Percentiles rank a stretch among this genome's conserved stretches.
Evolutionary conservation across 2,329 filamentous ascomycete genomes (phyloP).

Genomic region (Sclerotiophoma versabilis): DNA sequence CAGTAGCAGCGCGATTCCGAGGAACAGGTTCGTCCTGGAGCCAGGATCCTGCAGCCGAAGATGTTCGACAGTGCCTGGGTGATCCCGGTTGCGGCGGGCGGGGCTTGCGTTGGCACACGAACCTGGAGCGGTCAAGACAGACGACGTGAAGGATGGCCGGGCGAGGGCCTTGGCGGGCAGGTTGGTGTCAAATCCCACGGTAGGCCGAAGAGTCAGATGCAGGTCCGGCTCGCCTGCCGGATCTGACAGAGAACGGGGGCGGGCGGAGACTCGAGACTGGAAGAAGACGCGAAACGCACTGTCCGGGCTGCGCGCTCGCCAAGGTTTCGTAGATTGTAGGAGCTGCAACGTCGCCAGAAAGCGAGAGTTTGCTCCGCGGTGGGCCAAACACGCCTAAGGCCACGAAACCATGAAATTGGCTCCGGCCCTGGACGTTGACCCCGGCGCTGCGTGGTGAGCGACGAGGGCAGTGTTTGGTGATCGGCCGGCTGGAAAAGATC

Average conservation of each 20-base stretch:
- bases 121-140: constrained; percentile 24
- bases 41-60: constrained; percentile 29
- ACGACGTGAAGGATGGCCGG: constrained; percentile 8
- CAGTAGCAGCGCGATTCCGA: constrained; percentile 28
- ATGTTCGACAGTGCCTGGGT: constrained; percentile 32
- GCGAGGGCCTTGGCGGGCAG: constrained; percentile 13
- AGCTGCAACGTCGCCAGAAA: constrained; percentile 8
- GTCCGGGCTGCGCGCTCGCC: constrained; percentile 1
- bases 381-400: constrained; percentile 4
- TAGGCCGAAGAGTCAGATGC: constrained; percentile 9
- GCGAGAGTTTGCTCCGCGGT: constrained; percentile 1
- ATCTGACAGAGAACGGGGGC: constrained; percentile 18
- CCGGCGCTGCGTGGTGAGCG: constrained; percentile 20
- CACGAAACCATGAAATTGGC: constrained; percentile 20
- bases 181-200: constrained; percentile 4
- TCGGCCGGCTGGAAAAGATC: constrained; percentile 42
- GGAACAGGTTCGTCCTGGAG: constrained; percentile 32
- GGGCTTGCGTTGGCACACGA: constrained; percentile 26
- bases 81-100: constrained; percentile 24
- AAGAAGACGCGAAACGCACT: constrained; percentile 9
- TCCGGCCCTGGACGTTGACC: constrained; percentile 8
- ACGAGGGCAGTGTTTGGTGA: constrained; percentile 30
- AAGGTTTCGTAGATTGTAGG: constrained; percentile 8
- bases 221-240: constrained; percentile 30
- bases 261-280: constrained; percentile 5